Percentiles rank a stretch among this genome's conserved stretches.
Evolutionary conservation across 1,139 yeast species (phyloP).

Genomic region (Citeromyces hawaiiensis): DNA sequence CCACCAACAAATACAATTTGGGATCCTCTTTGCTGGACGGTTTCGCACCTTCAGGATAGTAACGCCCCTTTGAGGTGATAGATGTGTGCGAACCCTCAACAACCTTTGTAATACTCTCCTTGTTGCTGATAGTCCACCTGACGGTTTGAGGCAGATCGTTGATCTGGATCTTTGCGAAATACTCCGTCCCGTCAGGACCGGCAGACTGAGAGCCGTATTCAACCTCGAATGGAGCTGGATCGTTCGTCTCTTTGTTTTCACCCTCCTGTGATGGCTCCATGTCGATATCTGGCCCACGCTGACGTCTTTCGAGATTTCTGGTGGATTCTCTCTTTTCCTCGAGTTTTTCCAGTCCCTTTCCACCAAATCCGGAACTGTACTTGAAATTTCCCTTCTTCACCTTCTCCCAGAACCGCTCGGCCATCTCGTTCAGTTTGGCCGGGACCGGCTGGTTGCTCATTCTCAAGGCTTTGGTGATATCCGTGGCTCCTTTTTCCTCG

Average conservation of each 20-base stretch:
- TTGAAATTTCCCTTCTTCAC: constrained; percentile 61
- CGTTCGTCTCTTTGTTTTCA: constrained; percentile 12
- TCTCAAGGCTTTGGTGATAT: constrained; percentile 58
- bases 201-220: constrained; percentile 52
- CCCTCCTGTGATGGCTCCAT: constrained; percentile 17
- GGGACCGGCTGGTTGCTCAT: constrained; percentile 42
- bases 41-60: constrained; percentile 45
- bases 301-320: constrained; percentile 29
- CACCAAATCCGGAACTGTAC: constrained; percentile 75
- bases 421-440: constrained; percentile 34
- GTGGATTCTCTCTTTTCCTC: constrained; percentile 56
- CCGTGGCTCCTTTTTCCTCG: constrained; percentile 62
- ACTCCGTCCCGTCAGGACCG: constrained; percentile 50
- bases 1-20: constrained; percentile 67
- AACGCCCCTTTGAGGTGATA: constrained; percentile 75
- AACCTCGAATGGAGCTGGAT: constrained; percentile 21
- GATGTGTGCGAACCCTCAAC: constrained; percentile 68
- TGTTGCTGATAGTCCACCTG: constrained; percentile 70
- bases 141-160: constrained; percentile 83
- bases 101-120: constrained; percentile 50
- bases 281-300: constrained; percentile 18
- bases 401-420: constrained; percentile 42
- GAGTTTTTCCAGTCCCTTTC: constrained; percentile 77
- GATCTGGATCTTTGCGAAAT: constrained; percentile 59
- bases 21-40: constrained; percentile 46